Conservation (phyloP, 163 green algal genomes). For the Coccomyxa subellipsoidea region DNA sequence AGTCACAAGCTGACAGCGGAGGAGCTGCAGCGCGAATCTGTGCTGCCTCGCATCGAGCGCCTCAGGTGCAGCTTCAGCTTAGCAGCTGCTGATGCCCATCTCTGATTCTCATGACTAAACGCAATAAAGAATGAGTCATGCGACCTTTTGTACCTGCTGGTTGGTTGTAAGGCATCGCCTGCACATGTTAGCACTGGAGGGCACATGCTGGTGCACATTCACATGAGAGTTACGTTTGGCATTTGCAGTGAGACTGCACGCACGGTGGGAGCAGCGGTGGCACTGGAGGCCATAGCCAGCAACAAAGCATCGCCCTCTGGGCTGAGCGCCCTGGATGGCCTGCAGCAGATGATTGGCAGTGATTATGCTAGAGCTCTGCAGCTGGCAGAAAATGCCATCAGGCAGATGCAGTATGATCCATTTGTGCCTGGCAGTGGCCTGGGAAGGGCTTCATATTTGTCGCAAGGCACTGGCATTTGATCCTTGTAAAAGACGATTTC, state of each 20-base stretch:
- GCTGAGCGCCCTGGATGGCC: neutral
- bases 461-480: neutral
- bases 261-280: slow-evolving; percentile 27
- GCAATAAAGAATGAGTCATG: too few relatives aligned
- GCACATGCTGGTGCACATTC: neutral
- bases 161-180: neutral
- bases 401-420: slow-evolving; percentile 19
- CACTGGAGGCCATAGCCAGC: slow-evolving; percentile 10
- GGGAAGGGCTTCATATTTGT: neutral
- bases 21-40: slow-evolving; percentile 18
- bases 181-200: neutral
- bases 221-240: neutral
- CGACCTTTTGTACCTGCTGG: neutral
- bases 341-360: neutral
- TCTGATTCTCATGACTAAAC: neutral
- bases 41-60: slow-evolving; percentile 21
- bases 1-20: slow-evolving; percentile 13
- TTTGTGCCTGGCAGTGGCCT: slow-evolving; percentile 1
- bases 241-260: slow-evolving; percentile 27
- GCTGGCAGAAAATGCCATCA: slow-evolving; percentile 11
- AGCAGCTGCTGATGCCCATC: neutral
- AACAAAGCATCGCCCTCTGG: neutral
- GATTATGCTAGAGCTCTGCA: neutral
- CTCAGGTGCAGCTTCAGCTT: slow-evolving; percentile 21
- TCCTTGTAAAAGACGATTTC: too few relatives aligned